phyloP scores from a whole-genome alignment of 257 asterid genomes.

The Pogostemon cablin region DNA sequence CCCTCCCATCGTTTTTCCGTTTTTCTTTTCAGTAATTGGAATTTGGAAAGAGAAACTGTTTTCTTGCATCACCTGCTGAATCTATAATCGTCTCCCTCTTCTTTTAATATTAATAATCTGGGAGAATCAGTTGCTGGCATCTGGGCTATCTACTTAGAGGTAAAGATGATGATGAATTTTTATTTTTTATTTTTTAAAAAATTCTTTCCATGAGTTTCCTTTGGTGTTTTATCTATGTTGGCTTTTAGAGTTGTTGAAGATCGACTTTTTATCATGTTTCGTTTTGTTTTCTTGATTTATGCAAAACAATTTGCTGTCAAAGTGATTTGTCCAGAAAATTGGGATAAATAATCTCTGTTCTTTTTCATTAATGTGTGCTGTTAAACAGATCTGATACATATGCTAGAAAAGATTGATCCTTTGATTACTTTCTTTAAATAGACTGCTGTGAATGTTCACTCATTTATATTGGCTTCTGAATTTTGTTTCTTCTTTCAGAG shows the following conservation, averaged over 20 bases:
- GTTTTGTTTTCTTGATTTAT: slow-evolving; percentile 1
- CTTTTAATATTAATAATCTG: slow-evolving; percentile 17
- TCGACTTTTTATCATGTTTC: slow-evolving; percentile 4
- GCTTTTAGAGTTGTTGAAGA: neutral
- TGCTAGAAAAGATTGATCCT: slow-evolving; percentile 15
- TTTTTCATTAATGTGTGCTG: slow-evolving; percentile 14
- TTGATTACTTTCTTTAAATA: neutral
- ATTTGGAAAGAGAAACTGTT: neutral
- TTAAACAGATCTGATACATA: neutral
- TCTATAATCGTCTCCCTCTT: slow-evolving; percentile 8
- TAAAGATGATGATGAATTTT: slow-evolving; percentile 5
- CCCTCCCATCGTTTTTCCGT: neutral
- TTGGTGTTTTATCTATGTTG: neutral
- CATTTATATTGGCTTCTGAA: slow-evolving; percentile 1
- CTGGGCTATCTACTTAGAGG: slow-evolving; percentile 33
- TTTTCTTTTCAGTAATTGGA: neutral
- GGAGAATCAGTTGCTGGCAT: slow-evolving; percentile 32
- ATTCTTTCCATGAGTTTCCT: neutral
- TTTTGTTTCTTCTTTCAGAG: slow-evolving; percentile 45
- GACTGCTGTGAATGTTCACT: slow-evolving; percentile 7
- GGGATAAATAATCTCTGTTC: slow-evolving; percentile 16
- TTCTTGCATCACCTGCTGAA: neutral
- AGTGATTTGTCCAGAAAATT: slow-evolving; percentile 9
- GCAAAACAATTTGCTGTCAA: slow-evolving; percentile 4
- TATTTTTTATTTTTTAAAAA: neutral